These are phyloP conservation scores for Thinopyrum obtusiflorum DNA, from an alignment of 202 grass and related monocot genomes.

Conservation along the genomic window DNA sequence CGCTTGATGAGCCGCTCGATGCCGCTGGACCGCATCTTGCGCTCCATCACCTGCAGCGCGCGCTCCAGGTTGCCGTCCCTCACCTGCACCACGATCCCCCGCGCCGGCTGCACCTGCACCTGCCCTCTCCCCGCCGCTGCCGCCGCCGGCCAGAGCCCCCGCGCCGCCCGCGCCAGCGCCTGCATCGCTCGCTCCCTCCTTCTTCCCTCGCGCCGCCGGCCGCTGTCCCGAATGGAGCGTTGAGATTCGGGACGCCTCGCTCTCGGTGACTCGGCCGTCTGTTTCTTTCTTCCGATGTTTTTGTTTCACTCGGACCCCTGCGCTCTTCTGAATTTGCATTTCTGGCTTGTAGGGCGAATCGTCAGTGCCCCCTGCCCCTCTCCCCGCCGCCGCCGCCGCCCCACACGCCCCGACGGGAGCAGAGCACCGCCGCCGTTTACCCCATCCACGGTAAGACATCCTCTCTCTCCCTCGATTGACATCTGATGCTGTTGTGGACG, in stretches of 20 bases:
- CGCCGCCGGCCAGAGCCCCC: conserved; percentile 21
- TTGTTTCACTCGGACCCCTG: background rate
- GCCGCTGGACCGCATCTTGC: conserved; percentile 75
- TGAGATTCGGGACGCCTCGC: too few relatives aligned
- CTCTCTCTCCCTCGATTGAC: background rate
- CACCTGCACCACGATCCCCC: conserved; percentile 81
- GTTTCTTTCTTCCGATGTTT: too few relatives aligned
- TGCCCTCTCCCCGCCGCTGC: background rate
- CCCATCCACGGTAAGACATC: background rate
- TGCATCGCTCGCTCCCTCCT: conserved; percentile 21
- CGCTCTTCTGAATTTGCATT: background rate
- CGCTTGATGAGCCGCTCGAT: conserved; percentile 78
- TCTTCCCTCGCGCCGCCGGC: too few relatives aligned
- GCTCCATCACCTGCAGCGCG: conserved; percentile 65
- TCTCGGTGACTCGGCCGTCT: too few relatives aligned
- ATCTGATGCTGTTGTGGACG: background rate
- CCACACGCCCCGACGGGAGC: background rate
- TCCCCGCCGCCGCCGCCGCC: background rate
- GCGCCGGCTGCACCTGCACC: conserved; percentile 27
- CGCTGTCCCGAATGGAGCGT: background rate
- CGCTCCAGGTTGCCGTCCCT: conserved; percentile 76
- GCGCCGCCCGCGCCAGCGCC: conserved; percentile 26
- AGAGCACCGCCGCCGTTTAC: background rate
- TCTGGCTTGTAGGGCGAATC: background rate
- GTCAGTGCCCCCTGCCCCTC: background rate